A percentile compares a stretch with the other conserved stretches of the same genome.
phyloP scores from a whole-genome alignment of 208 protist species.

The Trypanosoma lewisi region DNA sequence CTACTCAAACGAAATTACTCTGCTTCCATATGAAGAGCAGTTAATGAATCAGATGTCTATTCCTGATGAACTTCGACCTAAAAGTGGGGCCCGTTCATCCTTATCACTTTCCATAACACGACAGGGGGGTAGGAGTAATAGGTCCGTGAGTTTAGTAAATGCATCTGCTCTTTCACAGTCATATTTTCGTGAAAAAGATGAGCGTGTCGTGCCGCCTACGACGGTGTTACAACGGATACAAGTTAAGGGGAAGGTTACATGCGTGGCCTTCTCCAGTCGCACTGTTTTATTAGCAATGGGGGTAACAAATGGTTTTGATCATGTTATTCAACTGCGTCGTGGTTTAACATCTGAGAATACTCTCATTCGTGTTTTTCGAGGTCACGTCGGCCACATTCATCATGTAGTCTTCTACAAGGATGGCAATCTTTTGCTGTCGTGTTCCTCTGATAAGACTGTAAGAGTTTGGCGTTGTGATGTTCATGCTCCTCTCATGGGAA shows the following conservation, averaged over 20 bases:
- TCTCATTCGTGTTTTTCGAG: constrained; percentile 35
- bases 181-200: constrained; percentile 42
- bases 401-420: constrained; percentile 48
- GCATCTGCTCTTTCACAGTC: constrained; percentile 1
- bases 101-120: neutral
- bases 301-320: constrained; percentile 54
- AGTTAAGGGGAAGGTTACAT: constrained; percentile 55
- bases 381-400: constrained; percentile 73
- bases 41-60: constrained; percentile 49
- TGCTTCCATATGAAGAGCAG: constrained; percentile 67
- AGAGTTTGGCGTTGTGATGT: constrained; percentile 43
- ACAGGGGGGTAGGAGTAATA: neutral
- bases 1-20: constrained; percentile 33
- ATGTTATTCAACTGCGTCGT: constrained; percentile 62
- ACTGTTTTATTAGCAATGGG: constrained; percentile 49
- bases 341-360: constrained; percentile 33
- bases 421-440: constrained; percentile 55
- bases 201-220: constrained; percentile 63
- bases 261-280: constrained; percentile 50
- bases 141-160: constrained; percentile 16
- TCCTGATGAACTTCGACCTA: constrained; percentile 24
- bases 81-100: neutral
- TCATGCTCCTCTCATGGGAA: neutral
- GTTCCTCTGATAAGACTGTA: constrained; percentile 74
- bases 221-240: constrained; percentile 40